phyloP scores from a whole-genome alignment of 2,329 filamentous ascomycete genomes.

The Pyrenochaeta sp. region DNA sequence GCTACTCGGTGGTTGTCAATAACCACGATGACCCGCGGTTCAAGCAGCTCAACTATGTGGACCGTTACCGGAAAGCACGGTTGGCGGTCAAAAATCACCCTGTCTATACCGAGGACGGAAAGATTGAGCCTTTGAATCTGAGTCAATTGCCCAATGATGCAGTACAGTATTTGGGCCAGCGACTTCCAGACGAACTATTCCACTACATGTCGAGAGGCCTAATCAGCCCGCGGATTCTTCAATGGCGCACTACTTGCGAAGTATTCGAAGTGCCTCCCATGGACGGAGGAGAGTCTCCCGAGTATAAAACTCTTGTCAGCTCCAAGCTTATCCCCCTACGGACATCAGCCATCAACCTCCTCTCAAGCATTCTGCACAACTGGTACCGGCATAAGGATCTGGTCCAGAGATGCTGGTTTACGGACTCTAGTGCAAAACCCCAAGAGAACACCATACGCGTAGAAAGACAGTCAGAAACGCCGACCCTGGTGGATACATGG shows the following conservation, averaged over 20 bases:
- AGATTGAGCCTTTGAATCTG: conserved; percentile 76
- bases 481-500: conserved; percentile 70
- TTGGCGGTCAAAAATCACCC: conserved; percentile 90
- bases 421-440: conserved; percentile 35
- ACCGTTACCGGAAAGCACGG: conserved; percentile 85
- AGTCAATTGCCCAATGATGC: conserved; percentile 82
- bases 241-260: conserved; percentile 82
- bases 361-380: conserved; percentile 81
- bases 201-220: conserved; percentile 88
- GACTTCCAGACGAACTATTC: conserved; percentile 87
- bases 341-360: conserved; percentile 77
- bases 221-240: conserved; percentile 79
- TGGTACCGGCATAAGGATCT: conserved; percentile 85
- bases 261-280: conserved; percentile 83
- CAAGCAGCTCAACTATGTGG: conserved; percentile 77
- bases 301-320: conserved; percentile 82
- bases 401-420: conserved; percentile 81
- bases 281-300: conserved; percentile 79
- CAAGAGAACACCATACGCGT: conserved; percentile 70
- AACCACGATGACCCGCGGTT: conserved; percentile 81
- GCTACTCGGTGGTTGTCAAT: conserved; percentile 76
- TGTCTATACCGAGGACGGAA: conserved; percentile 78
- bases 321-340: conserved; percentile 77
- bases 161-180: conserved; percentile 88
- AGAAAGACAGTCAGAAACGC: conserved; percentile 62